phyloP scores from a whole-genome alignment of 225 moss, liverwort and hornwort species.

The Physcomitrellopsis africana region DNA sequence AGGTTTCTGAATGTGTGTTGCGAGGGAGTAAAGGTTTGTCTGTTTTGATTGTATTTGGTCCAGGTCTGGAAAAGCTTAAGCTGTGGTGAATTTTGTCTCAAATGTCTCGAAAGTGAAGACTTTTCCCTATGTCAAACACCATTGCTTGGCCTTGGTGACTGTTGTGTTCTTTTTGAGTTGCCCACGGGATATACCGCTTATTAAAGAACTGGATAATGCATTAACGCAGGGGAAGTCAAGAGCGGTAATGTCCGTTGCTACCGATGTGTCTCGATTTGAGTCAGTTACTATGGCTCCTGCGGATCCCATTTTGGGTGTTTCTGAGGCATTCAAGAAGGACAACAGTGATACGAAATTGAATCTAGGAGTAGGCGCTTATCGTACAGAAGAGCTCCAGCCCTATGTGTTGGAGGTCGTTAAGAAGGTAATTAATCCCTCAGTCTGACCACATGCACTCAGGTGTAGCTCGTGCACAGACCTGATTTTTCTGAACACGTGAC shows the following conservation, averaged over 20 bases:
- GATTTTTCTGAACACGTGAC: no score
- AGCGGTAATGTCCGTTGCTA: conserved; percentile 73
- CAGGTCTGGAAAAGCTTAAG: not conserved
- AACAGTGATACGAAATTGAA: conserved; percentile 72
- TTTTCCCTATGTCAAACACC: no score
- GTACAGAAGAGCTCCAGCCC: conserved; percentile 90
- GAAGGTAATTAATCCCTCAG: conserved; percentile 52
- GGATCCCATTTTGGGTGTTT: conserved; percentile 93
- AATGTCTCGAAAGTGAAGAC: no score
- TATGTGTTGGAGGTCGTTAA: conserved; percentile 93
- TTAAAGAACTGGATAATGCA: not conserved
- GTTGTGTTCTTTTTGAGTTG: not conserved
- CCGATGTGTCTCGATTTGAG: conserved; percentile 83
- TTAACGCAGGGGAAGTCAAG: conserved; percentile 53
- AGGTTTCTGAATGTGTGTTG: not conserved
- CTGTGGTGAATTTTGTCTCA: no score
- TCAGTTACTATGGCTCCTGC: conserved; percentile 85
- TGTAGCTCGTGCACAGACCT: no score
- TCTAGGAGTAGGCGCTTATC: conserved; percentile 93
- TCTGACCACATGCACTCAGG: no score
- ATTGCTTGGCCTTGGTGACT: no score
- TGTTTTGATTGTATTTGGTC: not conserved
- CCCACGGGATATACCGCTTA: not conserved
- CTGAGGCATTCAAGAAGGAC: conserved; percentile 90
- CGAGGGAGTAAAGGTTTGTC: not conserved